phyloP scores from a whole-genome alignment of 805 yeast species.

The Yamadazyma sp. region DNA sequence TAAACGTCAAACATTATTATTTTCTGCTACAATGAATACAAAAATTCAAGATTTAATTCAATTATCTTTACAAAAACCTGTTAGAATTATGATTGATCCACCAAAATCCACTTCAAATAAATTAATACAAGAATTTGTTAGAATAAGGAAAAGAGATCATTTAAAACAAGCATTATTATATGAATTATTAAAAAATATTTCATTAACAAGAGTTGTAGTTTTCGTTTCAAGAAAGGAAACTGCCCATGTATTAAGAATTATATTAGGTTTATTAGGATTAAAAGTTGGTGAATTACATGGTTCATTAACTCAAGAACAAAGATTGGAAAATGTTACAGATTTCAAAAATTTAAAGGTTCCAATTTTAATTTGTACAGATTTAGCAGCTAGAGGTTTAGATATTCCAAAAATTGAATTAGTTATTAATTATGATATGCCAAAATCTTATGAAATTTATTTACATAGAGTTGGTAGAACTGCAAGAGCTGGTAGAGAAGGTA shows the following conservation, averaged over 20 bases:
- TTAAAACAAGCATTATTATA: conserved; percentile 81
- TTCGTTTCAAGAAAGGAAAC: conserved; percentile 89
- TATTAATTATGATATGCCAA: conserved; percentile 94
- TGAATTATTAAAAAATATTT: conserved; percentile 65
- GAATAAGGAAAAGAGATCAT: conserved; percentile 86
- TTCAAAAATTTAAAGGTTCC: conserved; percentile 85
- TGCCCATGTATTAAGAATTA: conserved; percentile 82
- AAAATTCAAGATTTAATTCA: conserved; percentile 84
- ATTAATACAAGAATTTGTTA: conserved; percentile 87
- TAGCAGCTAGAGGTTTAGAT: conserved; percentile 99
- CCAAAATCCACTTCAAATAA: conserved; percentile 94
- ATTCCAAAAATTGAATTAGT: conserved; percentile 96
- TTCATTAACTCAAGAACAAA: conserved; percentile 86
- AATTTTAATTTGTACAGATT: conserved; percentile 89
- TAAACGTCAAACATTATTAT: conserved; percentile 88
- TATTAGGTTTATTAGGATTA: conserved; percentile 70
- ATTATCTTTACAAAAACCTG: conserved; percentile 85
- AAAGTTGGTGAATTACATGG: conserved; percentile 82
- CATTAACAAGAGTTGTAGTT: conserved; percentile 76
- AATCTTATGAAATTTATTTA: conserved; percentile 82
- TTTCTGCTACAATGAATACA: conserved; percentile 98
- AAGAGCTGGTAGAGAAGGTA: conserved; percentile 97
- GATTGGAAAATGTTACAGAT: conserved; percentile 76
- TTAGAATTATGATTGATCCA: conserved; percentile 92
- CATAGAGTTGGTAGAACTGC: conserved; percentile 99